phyloP scores from a whole-genome alignment of 805 yeast species.

The Metschnikowia amazonensis region DNA sequence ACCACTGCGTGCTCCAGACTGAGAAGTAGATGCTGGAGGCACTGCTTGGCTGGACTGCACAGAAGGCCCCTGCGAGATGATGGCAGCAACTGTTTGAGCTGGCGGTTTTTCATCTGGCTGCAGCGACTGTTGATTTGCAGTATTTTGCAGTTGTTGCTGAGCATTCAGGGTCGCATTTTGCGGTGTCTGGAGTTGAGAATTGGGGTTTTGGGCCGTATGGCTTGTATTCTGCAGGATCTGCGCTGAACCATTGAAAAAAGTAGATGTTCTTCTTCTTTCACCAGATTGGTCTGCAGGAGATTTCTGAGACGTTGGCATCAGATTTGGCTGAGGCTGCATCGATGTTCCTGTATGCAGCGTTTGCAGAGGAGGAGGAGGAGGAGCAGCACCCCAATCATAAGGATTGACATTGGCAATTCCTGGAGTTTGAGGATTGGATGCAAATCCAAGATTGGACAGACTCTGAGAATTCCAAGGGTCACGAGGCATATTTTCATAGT shows the following conservation, averaged over 20 bases:
- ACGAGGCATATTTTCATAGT: slow-evolving; percentile 45
- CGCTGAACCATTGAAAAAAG: slow-evolving; percentile 41
- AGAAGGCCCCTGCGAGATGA: slow-evolving; percentile 18
- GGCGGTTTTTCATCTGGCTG: slow-evolving; percentile 1
- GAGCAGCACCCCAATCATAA: slow-evolving; percentile 17
- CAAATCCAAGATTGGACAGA: slow-evolving; percentile 14
- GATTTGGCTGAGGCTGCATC: slow-evolving; percentile 5
- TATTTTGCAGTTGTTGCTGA: slow-evolving; percentile 2
- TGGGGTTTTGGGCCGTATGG: slow-evolving; percentile 6
- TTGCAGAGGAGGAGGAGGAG: slow-evolving; percentile 6
- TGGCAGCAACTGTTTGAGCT: slow-evolving; percentile 17
- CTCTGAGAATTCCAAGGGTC: slow-evolving; percentile 38
- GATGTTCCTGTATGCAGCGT: slow-evolving; percentile 14
- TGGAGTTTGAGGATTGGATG: slow-evolving; percentile 42
- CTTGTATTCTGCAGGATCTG: slow-evolving; percentile 6
- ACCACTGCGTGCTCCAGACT: slow-evolving; percentile 11
- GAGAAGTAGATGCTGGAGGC: slow-evolving; percentile 8
- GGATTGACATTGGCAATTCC: slow-evolving; percentile 16
- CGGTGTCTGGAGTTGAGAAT: slow-evolving; percentile 2
- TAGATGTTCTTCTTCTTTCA: slow-evolving; percentile 50
- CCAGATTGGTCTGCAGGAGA: slow-evolving; percentile 7
- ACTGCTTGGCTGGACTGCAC: slow-evolving; percentile 7
- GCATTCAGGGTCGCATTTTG: not conserved
- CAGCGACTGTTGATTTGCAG: slow-evolving; percentile 4
- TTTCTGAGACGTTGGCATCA: slow-evolving; percentile 1